Percentiles rank a stretch among this genome's conserved stretches.
These are phyloP conservation scores for Chlamydomonas eustigma DNA, from an alignment of 139 green algal genomes.

Conservation along the genomic window DNA sequence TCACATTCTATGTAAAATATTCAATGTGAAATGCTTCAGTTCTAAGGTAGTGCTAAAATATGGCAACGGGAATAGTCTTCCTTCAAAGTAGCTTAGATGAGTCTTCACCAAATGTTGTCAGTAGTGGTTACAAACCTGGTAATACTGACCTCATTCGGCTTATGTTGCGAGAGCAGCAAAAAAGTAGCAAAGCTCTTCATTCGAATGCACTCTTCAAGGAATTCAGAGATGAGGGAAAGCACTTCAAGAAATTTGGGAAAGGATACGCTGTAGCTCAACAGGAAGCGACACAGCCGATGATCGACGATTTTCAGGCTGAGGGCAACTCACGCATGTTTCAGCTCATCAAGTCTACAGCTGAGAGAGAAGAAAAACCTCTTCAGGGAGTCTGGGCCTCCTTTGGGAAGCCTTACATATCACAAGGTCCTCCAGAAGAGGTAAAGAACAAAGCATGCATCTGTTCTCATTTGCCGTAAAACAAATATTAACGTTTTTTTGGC, in stretches of 20 bases:
- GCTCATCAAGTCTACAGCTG: slow-evolving; percentile 36
- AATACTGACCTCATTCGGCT: slow-evolving; percentile 38
- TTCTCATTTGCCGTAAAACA: neutral
- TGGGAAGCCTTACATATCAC: slow-evolving; percentile 36
- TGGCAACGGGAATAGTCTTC: slow-evolving; percentile 19
- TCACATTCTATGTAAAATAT: neutral
- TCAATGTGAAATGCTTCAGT: too few species aligned
- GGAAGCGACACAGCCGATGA: neutral
- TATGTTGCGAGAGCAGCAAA: slow-evolving; percentile 44
- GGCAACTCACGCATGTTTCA: slow-evolving; percentile 43
- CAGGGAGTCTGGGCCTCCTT: slow-evolving; percentile 43
- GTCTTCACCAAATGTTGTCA: neutral
- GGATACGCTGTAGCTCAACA: slow-evolving; percentile 18
- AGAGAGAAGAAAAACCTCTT: slow-evolving; percentile 32
- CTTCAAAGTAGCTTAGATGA: slow-evolving; percentile 34
- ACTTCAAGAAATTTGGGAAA: slow-evolving; percentile 34
- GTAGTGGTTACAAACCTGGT: slow-evolving; percentile 3
- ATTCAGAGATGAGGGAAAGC: slow-evolving; percentile 23
- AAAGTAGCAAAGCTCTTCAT: slow-evolving; percentile 25
- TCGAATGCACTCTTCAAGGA: slow-evolving; percentile 43
- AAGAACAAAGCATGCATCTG: neutral
- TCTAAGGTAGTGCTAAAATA: too few species aligned
- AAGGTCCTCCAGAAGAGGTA: slow-evolving; percentile 21
- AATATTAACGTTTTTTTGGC: too few species aligned
- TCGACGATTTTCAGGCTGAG: slow-evolving; percentile 42